Percentiles rank a stretch among this genome's conserved stretches.
phyloP scores from a whole-genome alignment of 176 grass and related monocot genomes.

The Aegilops speltoides region DNA sequence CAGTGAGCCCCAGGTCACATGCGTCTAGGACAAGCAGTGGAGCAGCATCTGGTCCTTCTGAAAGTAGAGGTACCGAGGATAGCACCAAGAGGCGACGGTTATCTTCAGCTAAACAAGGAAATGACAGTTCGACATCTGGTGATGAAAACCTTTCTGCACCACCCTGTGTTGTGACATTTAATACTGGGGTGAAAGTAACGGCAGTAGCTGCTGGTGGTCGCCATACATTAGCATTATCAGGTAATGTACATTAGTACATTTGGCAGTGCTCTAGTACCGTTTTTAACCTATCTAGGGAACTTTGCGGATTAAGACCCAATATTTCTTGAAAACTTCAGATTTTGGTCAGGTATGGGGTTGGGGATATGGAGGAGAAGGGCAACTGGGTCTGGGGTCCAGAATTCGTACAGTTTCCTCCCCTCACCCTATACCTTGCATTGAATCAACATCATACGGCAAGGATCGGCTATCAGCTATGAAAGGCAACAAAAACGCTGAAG shows the following conservation, averaged over 20 bases:
- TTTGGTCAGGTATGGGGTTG: conserved; percentile 98
- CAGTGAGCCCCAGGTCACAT: conserved; percentile 94
- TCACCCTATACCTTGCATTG: conserved; percentile 89
- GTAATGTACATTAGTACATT: conserved; percentile 56
- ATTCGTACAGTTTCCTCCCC: conserved; percentile 88
- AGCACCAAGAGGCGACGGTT: conserved; percentile 77
- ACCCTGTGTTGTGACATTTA: conserved; percentile 88
- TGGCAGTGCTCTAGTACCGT: background rate
- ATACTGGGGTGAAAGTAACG: conserved; percentile 67
- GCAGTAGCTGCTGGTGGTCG: conserved; percentile 95
- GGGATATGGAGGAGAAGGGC: conserved; percentile 99
- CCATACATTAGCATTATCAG: conserved; percentile 95
- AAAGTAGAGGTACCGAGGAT: conserved; percentile 80
- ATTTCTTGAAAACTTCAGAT: conserved; percentile 71
- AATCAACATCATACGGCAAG: conserved; percentile 64
- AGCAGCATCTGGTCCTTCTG: conserved; percentile 58
- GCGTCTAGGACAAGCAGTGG: conserved; percentile 60
- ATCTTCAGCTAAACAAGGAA: conserved; percentile 76
- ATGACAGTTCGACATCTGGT: conserved; percentile 79
- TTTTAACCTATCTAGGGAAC: conserved; percentile 11
- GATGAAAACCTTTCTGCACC: conserved; percentile 90
- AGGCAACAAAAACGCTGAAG: conserved; percentile 69
- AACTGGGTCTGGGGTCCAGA: conserved; percentile 92
- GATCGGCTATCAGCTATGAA: conserved; percentile 50
- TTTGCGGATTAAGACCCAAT: conserved; percentile 27